phyloP scores from a whole-genome alignment of 2,329 filamentous ascomycete species.

The Botrytis medusae region DNA sequence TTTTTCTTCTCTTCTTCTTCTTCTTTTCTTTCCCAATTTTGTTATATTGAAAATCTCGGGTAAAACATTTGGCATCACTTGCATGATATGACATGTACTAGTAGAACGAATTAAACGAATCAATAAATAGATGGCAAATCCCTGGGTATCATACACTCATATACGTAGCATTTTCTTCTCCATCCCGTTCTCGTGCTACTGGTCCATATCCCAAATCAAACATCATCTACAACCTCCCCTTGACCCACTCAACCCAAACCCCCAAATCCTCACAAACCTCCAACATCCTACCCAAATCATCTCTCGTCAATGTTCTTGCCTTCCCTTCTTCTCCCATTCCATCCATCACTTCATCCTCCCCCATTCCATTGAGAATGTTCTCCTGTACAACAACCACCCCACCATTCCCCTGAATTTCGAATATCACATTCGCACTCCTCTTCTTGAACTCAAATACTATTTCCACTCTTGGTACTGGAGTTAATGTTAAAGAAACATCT shows the following conservation, averaged over 20 bases:
- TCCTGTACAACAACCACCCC: conserved; percentile 36
- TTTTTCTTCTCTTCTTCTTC: too few relatives aligned
- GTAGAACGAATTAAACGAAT: background rate
- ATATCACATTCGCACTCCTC: conserved; percentile 37
- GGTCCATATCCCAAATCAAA: background rate
- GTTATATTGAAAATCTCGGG: background rate
- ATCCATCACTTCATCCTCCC: conserved; percentile 23
- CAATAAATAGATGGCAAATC: background rate
- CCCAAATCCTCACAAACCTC: conserved; percentile 50
- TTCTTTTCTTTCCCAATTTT: too few relatives aligned
- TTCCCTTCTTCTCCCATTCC: background rate
- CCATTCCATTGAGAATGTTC: conserved; percentile 35
- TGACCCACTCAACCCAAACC: conserved; percentile 53
- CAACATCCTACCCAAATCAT: conserved; percentile 46
- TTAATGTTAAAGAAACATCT: conserved; percentile 37
- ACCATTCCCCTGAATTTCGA: conserved; percentile 37
- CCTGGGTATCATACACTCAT: background rate
- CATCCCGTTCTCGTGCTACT: background rate
- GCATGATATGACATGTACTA: background rate
- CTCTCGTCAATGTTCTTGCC: conserved; percentile 31
- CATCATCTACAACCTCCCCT: conserved; percentile 30
- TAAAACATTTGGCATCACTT: background rate
- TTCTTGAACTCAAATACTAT: conserved; percentile 36
- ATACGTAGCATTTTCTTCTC: too few relatives aligned
- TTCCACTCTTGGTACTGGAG: conserved; percentile 35